phyloP scores from a whole-genome alignment of 495 filamentous ascomycete genomes.

The Zalerion maritima region DNA sequence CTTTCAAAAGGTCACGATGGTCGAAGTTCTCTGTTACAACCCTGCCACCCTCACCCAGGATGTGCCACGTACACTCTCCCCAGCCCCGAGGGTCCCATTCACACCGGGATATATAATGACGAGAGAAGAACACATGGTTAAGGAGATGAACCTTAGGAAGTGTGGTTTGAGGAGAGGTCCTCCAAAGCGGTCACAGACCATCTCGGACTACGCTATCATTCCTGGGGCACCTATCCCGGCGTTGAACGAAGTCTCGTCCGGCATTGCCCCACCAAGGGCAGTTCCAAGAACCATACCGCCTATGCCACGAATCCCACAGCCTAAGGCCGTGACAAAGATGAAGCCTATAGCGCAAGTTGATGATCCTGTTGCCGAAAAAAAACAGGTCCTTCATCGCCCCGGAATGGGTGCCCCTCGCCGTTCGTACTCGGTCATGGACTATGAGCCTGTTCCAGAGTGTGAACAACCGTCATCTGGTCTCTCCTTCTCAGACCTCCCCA shows the following conservation, averaged over 20 bases:
- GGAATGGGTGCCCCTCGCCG: constrained; percentile 19
- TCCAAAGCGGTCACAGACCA: constrained; percentile 20
- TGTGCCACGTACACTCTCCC: constrained; percentile 4
- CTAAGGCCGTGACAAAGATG: not conserved
- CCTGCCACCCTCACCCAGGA: no score
- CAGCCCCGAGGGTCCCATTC: constrained; percentile 5
- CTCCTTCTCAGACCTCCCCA: constrained; percentile 33
- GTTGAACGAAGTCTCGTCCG: constrained; percentile 1
- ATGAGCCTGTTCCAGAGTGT: constrained; percentile 26
- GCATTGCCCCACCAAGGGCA: not conserved
- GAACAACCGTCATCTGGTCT: constrained; percentile 20
- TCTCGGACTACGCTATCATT: constrained; percentile 14
- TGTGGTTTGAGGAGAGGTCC: constrained; percentile 8
- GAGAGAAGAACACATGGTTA: constrained; percentile 16
- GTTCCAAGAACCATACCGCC: not conserved
- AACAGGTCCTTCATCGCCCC: no score
- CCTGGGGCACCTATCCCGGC: constrained; percentile 9
- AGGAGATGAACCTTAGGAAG: constrained; percentile 9
- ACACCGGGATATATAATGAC: constrained; percentile 8
- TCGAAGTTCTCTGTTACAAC: constrained; percentile 13
- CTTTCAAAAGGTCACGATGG: no score
- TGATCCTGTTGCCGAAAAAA: constrained; percentile 1
- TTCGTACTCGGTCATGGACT: constrained; percentile 35
- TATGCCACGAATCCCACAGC: not conserved
- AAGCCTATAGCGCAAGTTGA: not conserved